These are phyloP conservation scores for Pleurotus tuoliensis DNA, from an alignment of 768 basidiomycete genomes.

Conservation along the genomic window DNA sequence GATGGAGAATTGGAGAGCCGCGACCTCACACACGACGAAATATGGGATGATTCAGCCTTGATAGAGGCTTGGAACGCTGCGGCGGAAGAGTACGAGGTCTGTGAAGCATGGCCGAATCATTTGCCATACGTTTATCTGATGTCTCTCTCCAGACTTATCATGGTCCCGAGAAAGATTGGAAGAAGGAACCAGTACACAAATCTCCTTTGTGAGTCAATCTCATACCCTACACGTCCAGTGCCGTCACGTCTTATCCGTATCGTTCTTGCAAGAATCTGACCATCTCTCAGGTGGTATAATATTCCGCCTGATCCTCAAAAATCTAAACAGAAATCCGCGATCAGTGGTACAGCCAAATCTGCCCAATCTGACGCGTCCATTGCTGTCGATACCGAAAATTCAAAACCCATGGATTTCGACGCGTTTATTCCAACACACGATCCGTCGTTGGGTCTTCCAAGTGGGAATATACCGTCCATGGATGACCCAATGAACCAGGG, in stretches of 20 bases:
- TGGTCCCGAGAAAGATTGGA: conserved; percentile 71
- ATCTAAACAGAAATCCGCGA: conserved; percentile 17
- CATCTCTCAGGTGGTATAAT: conserved; percentile 68
- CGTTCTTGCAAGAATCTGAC: background rate
- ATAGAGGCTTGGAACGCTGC: conserved; percentile 85
- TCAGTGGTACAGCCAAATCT: conserved; percentile 5
- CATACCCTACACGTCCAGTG: background rate
- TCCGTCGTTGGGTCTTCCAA: conserved; percentile 45
- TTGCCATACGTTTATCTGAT: background rate
- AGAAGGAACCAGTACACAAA: conserved; percentile 62
- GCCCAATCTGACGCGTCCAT: conserved; percentile 12
- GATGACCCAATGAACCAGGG: conserved; percentile 23
- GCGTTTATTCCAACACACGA: conserved; percentile 71
- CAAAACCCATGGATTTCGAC: conserved; percentile 62
- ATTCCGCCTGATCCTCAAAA: conserved; percentile 36
- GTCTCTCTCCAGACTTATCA: conserved; percentile 47
- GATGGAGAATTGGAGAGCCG: conserved; percentile 52
- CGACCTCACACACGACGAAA: conserved; percentile 65
- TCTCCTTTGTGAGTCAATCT: conserved; percentile 60
- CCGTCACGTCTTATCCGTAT: background rate
- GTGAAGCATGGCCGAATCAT: conserved; percentile 8
- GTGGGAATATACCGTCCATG: conserved; percentile 13
- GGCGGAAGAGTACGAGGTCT: conserved; percentile 72
- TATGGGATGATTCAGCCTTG: conserved; percentile 85
- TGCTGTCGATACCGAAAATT: conserved; percentile 36